Conservation (phyloP, 805 yeast species). For the Yarrowia osloensis region DNA sequence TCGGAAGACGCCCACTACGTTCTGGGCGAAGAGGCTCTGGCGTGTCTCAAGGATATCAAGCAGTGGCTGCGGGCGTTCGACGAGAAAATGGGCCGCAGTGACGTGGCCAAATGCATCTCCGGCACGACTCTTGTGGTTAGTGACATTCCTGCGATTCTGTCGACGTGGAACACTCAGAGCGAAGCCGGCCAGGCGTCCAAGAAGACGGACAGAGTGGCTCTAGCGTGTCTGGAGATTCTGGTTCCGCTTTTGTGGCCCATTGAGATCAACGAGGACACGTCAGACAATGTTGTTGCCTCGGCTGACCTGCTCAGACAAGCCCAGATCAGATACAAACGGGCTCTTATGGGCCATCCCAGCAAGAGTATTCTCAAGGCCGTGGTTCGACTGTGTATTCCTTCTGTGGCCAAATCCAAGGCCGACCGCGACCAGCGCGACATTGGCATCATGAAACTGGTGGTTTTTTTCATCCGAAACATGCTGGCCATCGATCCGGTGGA, state of each 20-base stretch:
- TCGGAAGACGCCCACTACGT: constrained; percentile 57
- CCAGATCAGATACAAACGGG: constrained; percentile 71
- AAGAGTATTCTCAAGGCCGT: constrained; percentile 71
- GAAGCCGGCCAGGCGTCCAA: constrained; percentile 36
- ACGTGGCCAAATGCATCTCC: constrained; percentile 85
- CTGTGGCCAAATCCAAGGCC: constrained; percentile 39
- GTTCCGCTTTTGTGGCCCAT: constrained; percentile 88
- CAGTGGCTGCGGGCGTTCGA: constrained; percentile 87
- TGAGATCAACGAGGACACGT: constrained; percentile 52
- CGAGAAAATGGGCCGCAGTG: constrained; percentile 65
- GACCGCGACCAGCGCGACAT: constrained; percentile 72
- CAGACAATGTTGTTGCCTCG: constrained; percentile 47
- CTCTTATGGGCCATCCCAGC: constrained; percentile 51
- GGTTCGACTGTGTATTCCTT: constrained; percentile 65
- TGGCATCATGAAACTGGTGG: constrained; percentile 67
- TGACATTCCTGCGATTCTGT: constrained; percentile 73
- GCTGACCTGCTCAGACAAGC: constrained; percentile 64
- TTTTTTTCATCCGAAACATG: constrained; percentile 77
- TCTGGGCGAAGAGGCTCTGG: constrained; percentile 83
- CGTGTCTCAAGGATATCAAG: constrained; percentile 83
- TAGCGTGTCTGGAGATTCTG: constrained; percentile 73
- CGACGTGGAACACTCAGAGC: constrained; percentile 62
- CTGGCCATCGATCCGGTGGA: constrained; percentile 70
- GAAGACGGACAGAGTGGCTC: constrained; percentile 61
- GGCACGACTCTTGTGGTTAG: constrained; percentile 71